Conservation (phyloP, 305 asterid species). For the Fraxinus greggii region DNA sequence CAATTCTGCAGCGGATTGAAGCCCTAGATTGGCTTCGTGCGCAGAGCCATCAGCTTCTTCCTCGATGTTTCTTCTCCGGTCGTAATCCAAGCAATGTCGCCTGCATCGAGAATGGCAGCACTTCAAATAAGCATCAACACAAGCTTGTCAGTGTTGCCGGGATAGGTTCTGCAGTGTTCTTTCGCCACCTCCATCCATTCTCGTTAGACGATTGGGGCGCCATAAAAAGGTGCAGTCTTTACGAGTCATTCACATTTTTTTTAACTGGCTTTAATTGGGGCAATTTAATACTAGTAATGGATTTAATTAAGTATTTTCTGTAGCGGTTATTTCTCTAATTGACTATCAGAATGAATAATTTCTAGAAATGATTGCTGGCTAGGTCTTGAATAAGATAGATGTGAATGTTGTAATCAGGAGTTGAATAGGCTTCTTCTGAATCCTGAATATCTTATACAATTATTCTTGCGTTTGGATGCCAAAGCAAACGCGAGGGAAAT, state of each 20-base stretch:
- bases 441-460: background rate
- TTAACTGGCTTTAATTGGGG: background rate
- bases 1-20: slow-evolving; percentile 62
- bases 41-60: slow-evolving; percentile 50
- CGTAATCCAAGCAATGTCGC: slow-evolving; percentile 38
- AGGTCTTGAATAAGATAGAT: background rate
- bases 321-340: background rate
- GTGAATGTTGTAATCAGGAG: background rate
- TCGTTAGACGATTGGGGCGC: slow-evolving; percentile 73
- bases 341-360: background rate
- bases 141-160: slow-evolving; percentile 84
- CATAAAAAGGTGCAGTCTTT: slow-evolving; percentile 53
- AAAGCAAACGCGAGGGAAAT: background rate
- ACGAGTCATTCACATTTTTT: background rate
- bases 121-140: slow-evolving; percentile 23
- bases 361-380: background rate
- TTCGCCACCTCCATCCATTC: slow-evolving; percentile 64
- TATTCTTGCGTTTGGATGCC: background rate
- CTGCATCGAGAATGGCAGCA: slow-evolving; percentile 24
- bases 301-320: background rate
- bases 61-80: slow-evolving; percentile 88
- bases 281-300: slow-evolving; percentile 2
- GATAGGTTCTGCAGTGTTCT: slow-evolving; percentile 82
- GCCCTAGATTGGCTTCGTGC: slow-evolving; percentile 88
- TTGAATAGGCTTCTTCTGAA: background rate